Conservation (phyloP, 495 filamentous ascomycete genomes). For the Hypoxylon crocopeplum region DNA sequence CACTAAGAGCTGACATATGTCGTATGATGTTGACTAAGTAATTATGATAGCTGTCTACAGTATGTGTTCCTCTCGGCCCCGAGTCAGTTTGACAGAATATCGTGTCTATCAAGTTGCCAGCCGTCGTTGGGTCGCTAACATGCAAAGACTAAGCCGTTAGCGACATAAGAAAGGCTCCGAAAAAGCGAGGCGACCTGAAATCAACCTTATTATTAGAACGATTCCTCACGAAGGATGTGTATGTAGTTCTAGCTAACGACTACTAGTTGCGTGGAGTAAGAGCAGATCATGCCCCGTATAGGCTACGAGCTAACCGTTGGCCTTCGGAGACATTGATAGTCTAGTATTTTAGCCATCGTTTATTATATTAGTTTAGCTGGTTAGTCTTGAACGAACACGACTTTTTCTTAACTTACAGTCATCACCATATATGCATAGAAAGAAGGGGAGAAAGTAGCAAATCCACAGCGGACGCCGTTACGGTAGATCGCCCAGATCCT, state of each 20-base stretch:
- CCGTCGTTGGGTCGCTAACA: not conserved
- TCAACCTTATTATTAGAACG: not conserved
- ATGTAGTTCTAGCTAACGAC: not conserved
- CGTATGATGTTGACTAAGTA: not conserved
- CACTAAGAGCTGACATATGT: no score
- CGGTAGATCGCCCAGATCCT: no score
- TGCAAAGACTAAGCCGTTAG: not conserved
- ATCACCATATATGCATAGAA: no score
- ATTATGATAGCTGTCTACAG: constrained; percentile 4
- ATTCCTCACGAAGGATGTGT: not conserved
- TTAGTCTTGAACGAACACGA: no score
- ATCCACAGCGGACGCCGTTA: no score
- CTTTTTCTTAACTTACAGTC: no score
- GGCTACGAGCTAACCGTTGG: not conserved
- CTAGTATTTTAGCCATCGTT: constrained; percentile 3
- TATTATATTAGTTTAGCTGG: no score
- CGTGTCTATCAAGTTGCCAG: not conserved
- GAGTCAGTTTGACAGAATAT: constrained; percentile 21
- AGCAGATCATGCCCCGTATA: constrained; percentile 8
- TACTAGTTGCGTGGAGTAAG: constrained; percentile 15
- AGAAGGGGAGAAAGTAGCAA: no score
- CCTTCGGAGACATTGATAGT: not conserved
- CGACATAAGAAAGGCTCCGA: not conserved
- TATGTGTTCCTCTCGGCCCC: not conserved
- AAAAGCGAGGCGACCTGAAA: not conserved